Conservation (phyloP, 1,139 yeast species). For the Yamadazyma epiphylla region DNA sequence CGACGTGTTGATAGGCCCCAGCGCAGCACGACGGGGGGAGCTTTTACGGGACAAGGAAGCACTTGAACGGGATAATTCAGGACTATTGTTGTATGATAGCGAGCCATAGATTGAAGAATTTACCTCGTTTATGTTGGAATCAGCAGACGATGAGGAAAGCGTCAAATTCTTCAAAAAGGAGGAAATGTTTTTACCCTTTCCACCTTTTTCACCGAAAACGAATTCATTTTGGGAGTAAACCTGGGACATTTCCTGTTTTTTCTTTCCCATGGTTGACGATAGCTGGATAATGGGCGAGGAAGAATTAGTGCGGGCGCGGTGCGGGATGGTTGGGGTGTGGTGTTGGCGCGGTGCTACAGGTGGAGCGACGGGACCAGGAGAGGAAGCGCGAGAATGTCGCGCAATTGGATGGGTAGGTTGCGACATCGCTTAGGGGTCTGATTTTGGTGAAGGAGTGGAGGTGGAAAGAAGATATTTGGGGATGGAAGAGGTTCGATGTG, state of each 20-base stretch:
- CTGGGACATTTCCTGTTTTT: constrained; percentile 58
- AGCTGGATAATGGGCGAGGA: no score
- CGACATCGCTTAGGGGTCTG: no score
- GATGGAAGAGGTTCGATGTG: no score
- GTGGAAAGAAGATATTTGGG: no score
- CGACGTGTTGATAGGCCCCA: constrained; percentile 12
- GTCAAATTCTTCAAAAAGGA: constrained; percentile 55
- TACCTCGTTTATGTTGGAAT: constrained; percentile 19
- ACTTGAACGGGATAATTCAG: constrained; percentile 14
- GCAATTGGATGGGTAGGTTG: no score
- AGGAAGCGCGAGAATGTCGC: no score
- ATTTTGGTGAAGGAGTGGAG: no score
- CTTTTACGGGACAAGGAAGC: constrained; percentile 5
- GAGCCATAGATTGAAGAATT: constrained; percentile 42
- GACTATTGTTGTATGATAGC: constrained; percentile 22
- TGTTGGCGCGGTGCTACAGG: background rate
- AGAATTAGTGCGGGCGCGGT: background rate
- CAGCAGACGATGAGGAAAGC: constrained; percentile 18
- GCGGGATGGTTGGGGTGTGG: background rate
- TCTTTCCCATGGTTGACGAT: constrained; percentile 45
- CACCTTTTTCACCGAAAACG: constrained; percentile 65
- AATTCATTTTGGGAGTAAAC: constrained; percentile 56
- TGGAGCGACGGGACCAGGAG: background rate
- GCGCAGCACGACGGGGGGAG: constrained; percentile 19
- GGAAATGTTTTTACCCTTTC: constrained; percentile 59